Evolutionary conservation across 2,329 filamentous ascomycete species (phyloP).

Genomic region (Talaromyces atroroseus): DNA sequence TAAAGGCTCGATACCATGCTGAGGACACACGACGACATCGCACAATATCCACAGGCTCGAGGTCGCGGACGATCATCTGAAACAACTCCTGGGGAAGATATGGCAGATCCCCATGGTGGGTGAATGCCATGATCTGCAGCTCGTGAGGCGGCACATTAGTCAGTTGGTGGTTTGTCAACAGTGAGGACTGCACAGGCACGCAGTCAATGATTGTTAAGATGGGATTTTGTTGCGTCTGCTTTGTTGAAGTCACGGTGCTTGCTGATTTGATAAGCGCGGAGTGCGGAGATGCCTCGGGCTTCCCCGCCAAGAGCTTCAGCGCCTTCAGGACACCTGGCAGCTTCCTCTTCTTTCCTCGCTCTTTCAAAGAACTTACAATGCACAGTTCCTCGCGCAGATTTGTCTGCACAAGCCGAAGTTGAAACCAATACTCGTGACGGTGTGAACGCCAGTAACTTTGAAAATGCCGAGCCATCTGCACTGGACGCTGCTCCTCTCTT

Average conservation of each 20-base stretch:
- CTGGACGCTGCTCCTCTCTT: slow-evolving; percentile 51
- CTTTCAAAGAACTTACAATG: background rate
- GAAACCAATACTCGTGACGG: slow-evolving; percentile 5
- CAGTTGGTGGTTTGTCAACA: background rate
- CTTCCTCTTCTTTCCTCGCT: background rate
- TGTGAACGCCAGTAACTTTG: slow-evolving; percentile 18
- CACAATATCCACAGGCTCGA: slow-evolving; percentile 49
- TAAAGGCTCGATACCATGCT: slow-evolving; percentile 47
- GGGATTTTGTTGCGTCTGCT: slow-evolving; percentile 18
- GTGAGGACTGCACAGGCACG: background rate
- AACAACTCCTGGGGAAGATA: slow-evolving; percentile 56
- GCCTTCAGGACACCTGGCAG: slow-evolving; percentile 36
- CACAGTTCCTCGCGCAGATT: background rate
- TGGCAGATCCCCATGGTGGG: slow-evolving; percentile 19
- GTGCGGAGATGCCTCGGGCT: slow-evolving; percentile 5
- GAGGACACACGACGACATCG: slow-evolving; percentile 50
- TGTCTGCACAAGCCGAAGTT: background rate
- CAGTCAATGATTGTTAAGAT: background rate
- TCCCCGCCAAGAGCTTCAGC: slow-evolving; percentile 11
- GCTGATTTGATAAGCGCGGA: background rate
- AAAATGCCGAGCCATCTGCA: slow-evolving; percentile 37
- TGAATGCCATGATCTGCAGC: slow-evolving; percentile 7
- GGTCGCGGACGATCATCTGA: slow-evolving; percentile 46
- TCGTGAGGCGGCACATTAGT: slow-evolving; percentile 8
- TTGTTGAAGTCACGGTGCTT: slow-evolving; percentile 15